phyloP scores from a whole-genome alignment of 305 asterid species.

The Solanum hybrid region DNA sequence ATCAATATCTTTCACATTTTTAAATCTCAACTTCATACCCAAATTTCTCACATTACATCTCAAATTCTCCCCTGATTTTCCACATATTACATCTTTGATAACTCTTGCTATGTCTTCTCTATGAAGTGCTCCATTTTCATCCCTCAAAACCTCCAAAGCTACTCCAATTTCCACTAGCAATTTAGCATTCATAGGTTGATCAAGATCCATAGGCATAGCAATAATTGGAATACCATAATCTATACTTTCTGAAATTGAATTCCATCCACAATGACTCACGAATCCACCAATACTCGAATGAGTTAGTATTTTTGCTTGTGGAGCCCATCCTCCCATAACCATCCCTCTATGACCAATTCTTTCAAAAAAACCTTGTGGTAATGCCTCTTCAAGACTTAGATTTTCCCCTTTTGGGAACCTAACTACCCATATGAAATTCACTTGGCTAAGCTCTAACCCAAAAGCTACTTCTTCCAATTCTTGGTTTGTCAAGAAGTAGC shows the following conservation, averaged over 20 bases:
- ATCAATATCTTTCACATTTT: background rate
- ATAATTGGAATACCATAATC: background rate
- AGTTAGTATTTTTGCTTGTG: background rate
- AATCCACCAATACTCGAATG: background rate
- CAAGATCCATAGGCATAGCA: constrained; percentile 6
- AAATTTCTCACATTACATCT: background rate
- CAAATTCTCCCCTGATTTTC: background rate
- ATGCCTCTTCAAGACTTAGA: background rate
- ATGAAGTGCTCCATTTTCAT: background rate
- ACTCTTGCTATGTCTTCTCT: background rate
- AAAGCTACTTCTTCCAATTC: background rate
- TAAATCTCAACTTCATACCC: background rate
- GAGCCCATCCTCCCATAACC: constrained; percentile 3
- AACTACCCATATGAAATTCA: background rate
- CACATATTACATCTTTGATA: background rate
- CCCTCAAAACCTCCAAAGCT: background rate
- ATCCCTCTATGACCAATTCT: constrained; percentile 1
- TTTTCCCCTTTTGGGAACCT: background rate
- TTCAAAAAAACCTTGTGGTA: background rate
- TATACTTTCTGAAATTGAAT: background rate
- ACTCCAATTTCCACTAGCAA: constrained; percentile 2
- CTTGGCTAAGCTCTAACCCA: background rate
- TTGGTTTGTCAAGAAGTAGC: background rate
- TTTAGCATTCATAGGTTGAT: constrained; percentile 7
- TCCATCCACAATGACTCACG: background rate